phyloP scores from a whole-genome alignment of 345 rosid species.

The Eucalyptus dawsonii region DNA sequence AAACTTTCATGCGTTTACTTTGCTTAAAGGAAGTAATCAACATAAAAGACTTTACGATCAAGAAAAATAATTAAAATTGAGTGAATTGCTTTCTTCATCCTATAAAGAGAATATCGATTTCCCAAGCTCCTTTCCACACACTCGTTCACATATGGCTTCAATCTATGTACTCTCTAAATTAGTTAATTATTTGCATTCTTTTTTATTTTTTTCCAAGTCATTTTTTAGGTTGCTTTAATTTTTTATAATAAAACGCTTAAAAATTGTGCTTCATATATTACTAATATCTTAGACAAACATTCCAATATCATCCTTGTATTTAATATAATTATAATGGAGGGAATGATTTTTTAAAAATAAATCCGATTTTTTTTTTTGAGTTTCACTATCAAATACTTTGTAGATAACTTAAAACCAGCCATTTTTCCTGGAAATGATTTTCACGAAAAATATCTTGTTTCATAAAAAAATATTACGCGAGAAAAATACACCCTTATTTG shows the following conservation, averaged over 20 bases:
- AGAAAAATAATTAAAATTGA: not conserved
- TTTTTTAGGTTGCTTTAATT: not conserved
- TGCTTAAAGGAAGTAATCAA: too few species aligned
- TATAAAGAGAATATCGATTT: not conserved
- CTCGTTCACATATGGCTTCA: not conserved
- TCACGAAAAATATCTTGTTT: too few species aligned
- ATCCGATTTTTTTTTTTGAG: too few species aligned
- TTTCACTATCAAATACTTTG: accelerated
- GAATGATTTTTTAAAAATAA: too few species aligned
- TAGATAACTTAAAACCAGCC: too few species aligned
- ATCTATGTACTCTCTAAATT: not conserved
- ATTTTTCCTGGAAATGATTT: too few species aligned
- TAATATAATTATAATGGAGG: too few species aligned
- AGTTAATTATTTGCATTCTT: not conserved
- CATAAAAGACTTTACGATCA: too few species aligned
- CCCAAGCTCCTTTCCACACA: not conserved
- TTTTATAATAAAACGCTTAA: too few species aligned
- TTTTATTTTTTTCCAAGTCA: not conserved
- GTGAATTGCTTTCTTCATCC: not conserved
- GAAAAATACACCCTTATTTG: too few species aligned
- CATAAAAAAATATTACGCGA: accelerated
- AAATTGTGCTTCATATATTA: not conserved
- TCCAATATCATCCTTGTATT: too few species aligned
- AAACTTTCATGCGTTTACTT: too few species aligned
- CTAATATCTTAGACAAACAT: not conserved